Base-by-base conservation (phyloP, 192 early-diverging fungal species). In the Podila epicladia region DNA sequence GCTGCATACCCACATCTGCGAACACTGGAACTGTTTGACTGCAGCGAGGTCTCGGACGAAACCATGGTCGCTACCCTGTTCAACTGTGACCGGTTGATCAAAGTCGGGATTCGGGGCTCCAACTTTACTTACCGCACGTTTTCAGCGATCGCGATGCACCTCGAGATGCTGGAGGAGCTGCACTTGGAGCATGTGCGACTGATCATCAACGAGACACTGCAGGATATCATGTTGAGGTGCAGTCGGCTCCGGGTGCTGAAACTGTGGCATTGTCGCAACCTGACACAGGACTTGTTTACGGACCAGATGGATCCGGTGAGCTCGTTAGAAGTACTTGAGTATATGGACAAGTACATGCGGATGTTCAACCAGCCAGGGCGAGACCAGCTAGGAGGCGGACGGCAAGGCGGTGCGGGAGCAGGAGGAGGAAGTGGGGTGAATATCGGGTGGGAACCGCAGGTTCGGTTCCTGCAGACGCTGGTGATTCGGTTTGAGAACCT, bases 21-120 rank as follows among this genome's bases (percentile, higher is more conserved):
- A 17, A 69, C 60, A n/a, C 41, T 80, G 4, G 63, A 49, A 9
- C 32, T 80, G 0, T 35, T 53, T 13, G 58, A 67, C 19, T 80
- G 77, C 41, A 55, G 55, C 31, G 77, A 80, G 49, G 68, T 80
- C 41, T 80, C 77, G 57, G 77, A 80, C 59, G 77, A 80, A 62
- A 65, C 77, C 7, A 80, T 80, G 77, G 67, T 80, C 9, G 70
- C 77, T 7, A 61, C 72, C 22, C 66, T 80, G 62, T 80, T 80
- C 49, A 80, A 80, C 33, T 80, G 77, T 38, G 67, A 80, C 22
- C 51, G 58, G 29, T 53, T 80, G n/a, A 35, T 24, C 9, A 73
- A 65, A 35, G 45, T 80, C 45, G 64, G 65, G 13, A 69, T 80
- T 61, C 72, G 67, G 50, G 77, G 77, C 2, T 68, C 66, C 20